Percentiles rank a stretch among this genome's conserved stretches.
phyloP scores from a whole-genome alignment of 2,329 filamentous ascomycete genomes.

The Xylaria sp. region DNA sequence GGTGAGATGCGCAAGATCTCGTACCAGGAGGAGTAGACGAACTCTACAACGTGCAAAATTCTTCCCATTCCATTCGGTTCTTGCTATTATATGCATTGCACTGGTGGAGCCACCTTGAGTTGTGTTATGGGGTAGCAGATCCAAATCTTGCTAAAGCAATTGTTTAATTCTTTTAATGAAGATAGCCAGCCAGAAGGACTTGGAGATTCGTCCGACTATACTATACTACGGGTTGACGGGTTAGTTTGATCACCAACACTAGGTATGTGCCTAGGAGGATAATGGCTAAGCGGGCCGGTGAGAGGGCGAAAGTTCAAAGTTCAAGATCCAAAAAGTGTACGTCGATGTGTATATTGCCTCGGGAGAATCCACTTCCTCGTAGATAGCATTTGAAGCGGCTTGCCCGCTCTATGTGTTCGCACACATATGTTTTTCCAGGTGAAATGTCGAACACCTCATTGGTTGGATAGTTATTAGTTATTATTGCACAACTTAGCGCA shows the following conservation, averaged over 20 bases:
- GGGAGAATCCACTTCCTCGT: constrained; percentile 15
- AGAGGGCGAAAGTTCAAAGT: not conserved
- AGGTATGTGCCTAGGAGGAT: not conserved
- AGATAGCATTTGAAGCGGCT: constrained; percentile 19
- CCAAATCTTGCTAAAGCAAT: not conserved
- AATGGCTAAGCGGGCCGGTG: not conserved
- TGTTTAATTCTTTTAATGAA: constrained; percentile 20
- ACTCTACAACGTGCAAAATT: not conserved
- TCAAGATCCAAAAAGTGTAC: constrained; percentile 4
- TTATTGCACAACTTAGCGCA: not conserved
- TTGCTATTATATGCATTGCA: not conserved
- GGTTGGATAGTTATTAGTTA: not conserved
- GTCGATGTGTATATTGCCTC: constrained; percentile 29
- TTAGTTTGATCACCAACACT: constrained; percentile 2
- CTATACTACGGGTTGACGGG: not conserved
- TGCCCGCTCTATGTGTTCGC: not conserved
- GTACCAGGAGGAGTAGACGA: constrained; percentile 78
- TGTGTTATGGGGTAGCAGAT: not conserved
- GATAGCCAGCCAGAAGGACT: constrained; percentile 1
- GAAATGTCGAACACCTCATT: not conserved
- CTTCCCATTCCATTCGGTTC: not conserved
- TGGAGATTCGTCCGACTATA: not conserved
- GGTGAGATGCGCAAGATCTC: constrained; percentile 99
- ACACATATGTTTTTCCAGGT: not conserved
- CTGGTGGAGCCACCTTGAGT: not conserved